phyloP scores from a whole-genome alignment of 306 rosid genomes.

The Corylus heterophylla region DNA sequence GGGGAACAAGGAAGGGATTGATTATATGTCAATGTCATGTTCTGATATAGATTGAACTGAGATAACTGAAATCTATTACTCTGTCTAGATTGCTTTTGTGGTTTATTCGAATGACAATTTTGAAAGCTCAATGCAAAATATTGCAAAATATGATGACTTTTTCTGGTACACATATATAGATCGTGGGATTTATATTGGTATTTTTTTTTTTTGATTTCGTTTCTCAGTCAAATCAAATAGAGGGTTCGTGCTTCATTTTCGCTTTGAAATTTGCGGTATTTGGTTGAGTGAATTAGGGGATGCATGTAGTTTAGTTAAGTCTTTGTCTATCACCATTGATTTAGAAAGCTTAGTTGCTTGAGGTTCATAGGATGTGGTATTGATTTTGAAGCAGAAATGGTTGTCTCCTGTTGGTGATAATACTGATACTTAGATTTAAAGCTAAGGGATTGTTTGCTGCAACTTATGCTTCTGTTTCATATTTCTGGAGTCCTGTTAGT shows the following conservation, averaged over 20 bases:
- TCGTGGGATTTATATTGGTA: background rate
- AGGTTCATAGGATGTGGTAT: background rate
- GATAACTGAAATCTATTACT: constrained; percentile 9
- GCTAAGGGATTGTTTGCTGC: background rate
- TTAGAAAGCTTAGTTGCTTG: constrained; percentile 11
- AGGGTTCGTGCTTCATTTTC: constrained; percentile 18
- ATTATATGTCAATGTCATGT: background rate
- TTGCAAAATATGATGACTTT: constrained; percentile 9
- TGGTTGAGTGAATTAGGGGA: constrained; percentile 20
- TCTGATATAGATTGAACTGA: background rate
- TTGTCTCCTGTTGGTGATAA: background rate
- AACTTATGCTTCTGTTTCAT: background rate
- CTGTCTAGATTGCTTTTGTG: constrained; percentile 2
- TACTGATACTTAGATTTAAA: background rate
- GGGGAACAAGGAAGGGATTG: background rate
- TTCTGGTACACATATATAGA: constrained; percentile 11
- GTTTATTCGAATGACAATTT: constrained; percentile 11
- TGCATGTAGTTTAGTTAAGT: constrained; percentile 17
- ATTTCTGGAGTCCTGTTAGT: background rate
- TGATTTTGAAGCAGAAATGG: background rate
- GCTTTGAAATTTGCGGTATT: constrained; percentile 27
- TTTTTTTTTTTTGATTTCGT: background rate
- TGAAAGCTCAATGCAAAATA: background rate
- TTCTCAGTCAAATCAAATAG: background rate
- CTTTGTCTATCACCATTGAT: constrained; percentile 4